Evolutionary conservation across 83 land plant genomes (phyloP).

Genomic region (Isoetes engelmannii): DNA sequence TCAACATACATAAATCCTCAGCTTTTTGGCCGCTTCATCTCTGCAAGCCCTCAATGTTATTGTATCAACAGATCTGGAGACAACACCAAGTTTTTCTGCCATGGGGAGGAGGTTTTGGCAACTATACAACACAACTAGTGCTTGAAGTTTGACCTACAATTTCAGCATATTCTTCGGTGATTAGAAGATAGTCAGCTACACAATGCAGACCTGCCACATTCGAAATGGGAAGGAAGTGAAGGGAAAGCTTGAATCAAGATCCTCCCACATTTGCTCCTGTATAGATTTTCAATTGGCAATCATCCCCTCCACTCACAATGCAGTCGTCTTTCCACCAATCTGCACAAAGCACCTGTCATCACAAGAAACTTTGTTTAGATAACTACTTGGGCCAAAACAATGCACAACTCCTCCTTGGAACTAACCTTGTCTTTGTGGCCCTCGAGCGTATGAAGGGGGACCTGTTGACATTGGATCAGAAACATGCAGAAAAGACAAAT

Average conservation of each 20-base stretch:
- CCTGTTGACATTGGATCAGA: constrained; percentile 34
- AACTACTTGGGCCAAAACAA: too few relatives aligned
- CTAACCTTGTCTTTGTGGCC: constrained; percentile 77
- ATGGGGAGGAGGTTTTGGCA: constrained; percentile 55
- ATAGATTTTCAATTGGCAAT: constrained; percentile 18
- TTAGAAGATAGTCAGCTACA: constrained; percentile 18
- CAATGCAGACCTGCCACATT: constrained; percentile 17
- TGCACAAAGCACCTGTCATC: constrained; percentile 33
- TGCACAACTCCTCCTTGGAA: too few relatives aligned
- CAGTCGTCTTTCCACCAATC: constrained; percentile 36
- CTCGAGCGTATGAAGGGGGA: constrained; percentile 54
- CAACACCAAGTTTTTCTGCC: constrained; percentile 50
- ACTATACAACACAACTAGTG: constrained; percentile 48
- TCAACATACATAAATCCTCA: too few relatives aligned
- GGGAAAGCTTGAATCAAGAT: too few relatives aligned
- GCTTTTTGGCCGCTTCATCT: constrained; percentile 15
- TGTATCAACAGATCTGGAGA: constrained; percentile 37
- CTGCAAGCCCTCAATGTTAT: constrained; percentile 54
- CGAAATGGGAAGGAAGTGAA: too few relatives aligned
- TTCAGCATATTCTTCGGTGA: constrained; percentile 14
- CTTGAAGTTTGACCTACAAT: constrained; percentile 37
- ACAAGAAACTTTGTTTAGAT: too few relatives aligned
- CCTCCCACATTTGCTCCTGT: too few relatives aligned
- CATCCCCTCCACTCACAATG: constrained; percentile 31
- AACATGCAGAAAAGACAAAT: background rate